phyloP scores from a whole-genome alignment of 1,139 yeast species.

The Geotrichum aggregatum region DNA sequence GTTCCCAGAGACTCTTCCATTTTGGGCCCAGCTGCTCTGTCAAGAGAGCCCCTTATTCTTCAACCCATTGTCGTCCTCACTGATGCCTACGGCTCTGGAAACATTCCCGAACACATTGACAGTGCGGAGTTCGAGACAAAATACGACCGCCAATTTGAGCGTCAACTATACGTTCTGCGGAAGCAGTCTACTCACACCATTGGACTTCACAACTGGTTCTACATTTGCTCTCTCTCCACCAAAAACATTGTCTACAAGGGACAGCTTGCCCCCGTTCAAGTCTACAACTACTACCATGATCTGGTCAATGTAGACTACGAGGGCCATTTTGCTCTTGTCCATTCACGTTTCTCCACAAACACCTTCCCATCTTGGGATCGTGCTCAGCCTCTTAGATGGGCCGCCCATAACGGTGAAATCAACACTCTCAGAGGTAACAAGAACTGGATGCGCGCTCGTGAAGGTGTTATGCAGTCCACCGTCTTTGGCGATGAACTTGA shows the following conservation, averaged over 20 bases:
- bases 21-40: slow-evolving; percentile 89
- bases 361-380: slow-evolving; percentile 99
- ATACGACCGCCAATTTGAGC: slow-evolving; percentile 68
- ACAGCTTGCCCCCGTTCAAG: slow-evolving; percentile 94
- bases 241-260: slow-evolving; percentile 95
- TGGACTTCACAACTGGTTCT: slow-evolving; percentile 95
- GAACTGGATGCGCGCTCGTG: slow-evolving; percentile 99
- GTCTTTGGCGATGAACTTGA: slow-evolving; percentile 90
- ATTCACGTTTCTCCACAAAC: slow-evolving; percentile 95
- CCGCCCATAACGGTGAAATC: slow-evolving; percentile 98
- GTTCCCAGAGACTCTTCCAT: slow-evolving; percentile 95
- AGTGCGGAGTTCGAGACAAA: slow-evolving; percentile 51
- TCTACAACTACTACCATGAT: slow-evolving; percentile 90
- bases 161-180: slow-evolving; percentile 77
- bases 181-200: slow-evolving; percentile 87
- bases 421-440: slow-evolving; percentile 96
- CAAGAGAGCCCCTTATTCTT: slow-evolving; percentile 84
- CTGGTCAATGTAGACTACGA: slow-evolving; percentile 86
- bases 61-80: slow-evolving; percentile 82
- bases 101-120: slow-evolving; percentile 32
- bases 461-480: slow-evolving; percentile 87
- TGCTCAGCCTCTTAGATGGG: slow-evolving; percentile 96
- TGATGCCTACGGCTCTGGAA: slow-evolving; percentile 49
- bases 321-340: slow-evolving; percentile 94
- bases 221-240: slow-evolving; percentile 86